Conservation (phyloP, 2,329 filamentous ascomycete species). For the Diplodia sapinea region DNA sequence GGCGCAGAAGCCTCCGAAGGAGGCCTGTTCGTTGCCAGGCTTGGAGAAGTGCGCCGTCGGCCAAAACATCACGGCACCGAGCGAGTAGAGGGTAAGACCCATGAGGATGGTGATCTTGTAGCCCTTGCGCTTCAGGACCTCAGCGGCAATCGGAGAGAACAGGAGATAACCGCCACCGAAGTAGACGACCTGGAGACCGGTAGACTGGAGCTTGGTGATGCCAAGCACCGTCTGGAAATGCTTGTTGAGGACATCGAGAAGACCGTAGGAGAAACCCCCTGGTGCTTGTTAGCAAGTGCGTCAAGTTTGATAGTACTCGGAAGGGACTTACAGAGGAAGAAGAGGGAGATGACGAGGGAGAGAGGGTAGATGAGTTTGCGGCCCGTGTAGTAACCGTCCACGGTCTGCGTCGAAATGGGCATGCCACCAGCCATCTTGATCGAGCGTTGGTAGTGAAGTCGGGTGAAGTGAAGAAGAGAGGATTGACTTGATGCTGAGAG, state of each 20-base stretch:
- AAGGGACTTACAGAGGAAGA: constrained; percentile 13
- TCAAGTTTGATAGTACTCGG: background rate
- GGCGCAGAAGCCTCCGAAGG: constrained; percentile 48
- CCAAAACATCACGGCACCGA: constrained; percentile 50
- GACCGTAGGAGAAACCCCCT: constrained; percentile 27
- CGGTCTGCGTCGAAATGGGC: constrained; percentile 12
- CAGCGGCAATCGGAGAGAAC: constrained; percentile 51
- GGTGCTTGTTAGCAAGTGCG: background rate
- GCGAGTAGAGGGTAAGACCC: constrained; percentile 46
- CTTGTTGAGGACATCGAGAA: constrained; percentile 72
- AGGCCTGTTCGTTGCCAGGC: constrained; percentile 39
- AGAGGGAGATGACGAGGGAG: constrained; percentile 26
- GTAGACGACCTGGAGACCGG: constrained; percentile 52
- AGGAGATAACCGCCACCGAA: constrained; percentile 52
- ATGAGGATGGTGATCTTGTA: constrained; percentile 55
- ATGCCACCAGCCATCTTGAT: constrained; percentile 28
- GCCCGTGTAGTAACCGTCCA: constrained; percentile 22
- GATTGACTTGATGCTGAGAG: constrained; percentile 9
- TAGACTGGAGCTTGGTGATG: constrained; percentile 50
- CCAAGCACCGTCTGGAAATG: constrained; percentile 81
- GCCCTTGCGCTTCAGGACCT: constrained; percentile 52
- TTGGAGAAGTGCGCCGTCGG: constrained; percentile 45
- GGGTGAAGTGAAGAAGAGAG: background rate
- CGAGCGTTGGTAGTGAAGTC: background rate
- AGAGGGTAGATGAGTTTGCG: constrained; percentile 32